Evolutionary conservation across 2,329 filamentous ascomycete genomes (phyloP).

Genomic region (Aspergillus brunneoviolaceus): DNA sequence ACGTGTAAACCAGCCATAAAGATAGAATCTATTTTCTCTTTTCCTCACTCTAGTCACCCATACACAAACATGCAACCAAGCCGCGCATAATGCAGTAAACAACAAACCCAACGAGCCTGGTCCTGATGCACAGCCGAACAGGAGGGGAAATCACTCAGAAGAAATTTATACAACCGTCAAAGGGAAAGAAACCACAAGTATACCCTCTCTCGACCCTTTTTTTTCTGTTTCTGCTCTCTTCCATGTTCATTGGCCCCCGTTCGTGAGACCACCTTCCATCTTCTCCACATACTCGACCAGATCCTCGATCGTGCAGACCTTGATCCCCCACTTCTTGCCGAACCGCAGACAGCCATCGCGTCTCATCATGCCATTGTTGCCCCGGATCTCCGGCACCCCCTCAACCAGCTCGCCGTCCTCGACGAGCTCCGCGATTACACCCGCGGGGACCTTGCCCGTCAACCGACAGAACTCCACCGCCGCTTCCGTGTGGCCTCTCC

Average conservation of each 20-base stretch:
- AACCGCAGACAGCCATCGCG: conserved; percentile 85
- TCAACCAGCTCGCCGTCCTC: conserved; percentile 74
- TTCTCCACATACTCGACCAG: conserved; percentile 76
- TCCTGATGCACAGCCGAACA: not conserved
- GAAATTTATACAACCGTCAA: conserved; percentile 2
- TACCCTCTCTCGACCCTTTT: not conserved
- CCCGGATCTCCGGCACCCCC: conserved; percentile 64
- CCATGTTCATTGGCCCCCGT: conserved; percentile 36
- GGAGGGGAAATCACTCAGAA: conserved; percentile 3
- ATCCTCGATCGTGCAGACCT: conserved; percentile 93
- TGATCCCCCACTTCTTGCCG: conserved; percentile 82
- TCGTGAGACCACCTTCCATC: conserved; percentile 57
- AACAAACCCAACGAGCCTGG: conserved; percentile 1
- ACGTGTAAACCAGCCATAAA: not conserved
- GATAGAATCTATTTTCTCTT: not conserved
- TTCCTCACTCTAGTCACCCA: not conserved
- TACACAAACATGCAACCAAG: not conserved
- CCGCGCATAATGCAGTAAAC: not conserved
- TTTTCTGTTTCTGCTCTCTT: not conserved
- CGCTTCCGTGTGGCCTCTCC: conserved; percentile 89
- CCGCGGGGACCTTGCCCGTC: conserved; percentile 72
- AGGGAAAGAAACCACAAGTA: not conserved
- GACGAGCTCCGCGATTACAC: conserved; percentile 88
- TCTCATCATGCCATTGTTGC: conserved; percentile 81
- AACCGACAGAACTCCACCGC: conserved; percentile 86